Base-by-base conservation (phyloP, 2,329 filamentous ascomycete genomes). In the Claviceps fusiformis region DNA sequence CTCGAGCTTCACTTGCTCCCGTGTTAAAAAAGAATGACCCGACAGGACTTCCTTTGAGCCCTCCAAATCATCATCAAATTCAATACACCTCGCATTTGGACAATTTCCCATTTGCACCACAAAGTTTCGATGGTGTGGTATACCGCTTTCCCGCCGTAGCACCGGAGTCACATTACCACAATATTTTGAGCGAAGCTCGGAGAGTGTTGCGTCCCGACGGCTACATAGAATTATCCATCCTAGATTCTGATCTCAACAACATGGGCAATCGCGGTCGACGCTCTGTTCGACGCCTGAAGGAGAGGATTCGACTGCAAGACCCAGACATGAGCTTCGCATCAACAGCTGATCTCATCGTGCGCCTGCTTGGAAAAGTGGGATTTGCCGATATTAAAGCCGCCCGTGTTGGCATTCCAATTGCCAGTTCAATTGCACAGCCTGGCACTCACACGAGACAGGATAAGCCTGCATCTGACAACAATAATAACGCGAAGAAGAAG, bases 241-340 rank as follows among this genome's bases (percentile, higher is more conserved):
- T 93, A 1, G 88, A 93, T 59, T 76, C 89, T 11, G 88, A 93
- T 63, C 77, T 93, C 57, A 83, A 89, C 68, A 89, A 89, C 64
- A 90, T 92, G 85, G 88, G 88, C 0, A 83, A 79, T 54, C 79
- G 79, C 15, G 82, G 84, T 1, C 79, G 87, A 6, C 80, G 83
- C 17, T 79, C 84, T 0, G 78, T 92, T 3, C 80, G 87, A 4
- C 78, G 76, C 0, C 71, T 92, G 55, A 92, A 91, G 68, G 83
- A 89, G 62, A 75, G 78, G 39, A 81, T 89, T 61, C 82, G 84
- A 57, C 72, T 76, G 19, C 74, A 74, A 8, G 76, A 86, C 11
- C 74, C 80, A 0, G 76, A 81, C 27, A 75, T 81, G 11, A 83
- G 77, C 54, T 73, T 92, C 9, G 75, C 73, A 1, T 81, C 79